A percentile compares a stretch with the other conserved stretches of the same genome.
Conservation (phyloP, 257 asterid genomes). For the Przewalskia tangutica region DNA sequence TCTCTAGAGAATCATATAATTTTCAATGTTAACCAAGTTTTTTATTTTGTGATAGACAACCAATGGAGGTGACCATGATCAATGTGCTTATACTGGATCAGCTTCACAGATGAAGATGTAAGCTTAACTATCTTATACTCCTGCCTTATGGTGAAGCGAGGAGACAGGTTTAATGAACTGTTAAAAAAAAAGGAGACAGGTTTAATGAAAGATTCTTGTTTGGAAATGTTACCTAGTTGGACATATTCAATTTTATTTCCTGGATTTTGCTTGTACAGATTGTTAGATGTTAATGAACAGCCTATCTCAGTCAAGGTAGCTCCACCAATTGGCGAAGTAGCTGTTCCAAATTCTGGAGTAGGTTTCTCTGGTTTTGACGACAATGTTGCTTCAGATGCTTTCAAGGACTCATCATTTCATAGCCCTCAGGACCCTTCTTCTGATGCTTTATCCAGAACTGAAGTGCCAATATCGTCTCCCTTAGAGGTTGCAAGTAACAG, state of each 20-base stretch:
- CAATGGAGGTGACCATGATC: slow-evolving; percentile 9
- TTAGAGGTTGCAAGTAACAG: slow-evolving; percentile 10
- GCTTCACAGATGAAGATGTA: slow-evolving; percentile 26
- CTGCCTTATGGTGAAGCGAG: not conserved
- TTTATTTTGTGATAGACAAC: slow-evolving; percentile 25
- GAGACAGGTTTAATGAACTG: not conserved
- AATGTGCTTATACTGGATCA: slow-evolving; percentile 20
- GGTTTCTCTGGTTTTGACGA: slow-evolving; percentile 16
- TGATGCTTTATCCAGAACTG: not conserved
- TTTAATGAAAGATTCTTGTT: not conserved
- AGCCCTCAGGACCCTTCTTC: slow-evolving; percentile 8
- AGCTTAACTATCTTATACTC: not conserved
- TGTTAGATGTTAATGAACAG: not conserved
- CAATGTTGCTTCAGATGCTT: slow-evolving; percentile 13
- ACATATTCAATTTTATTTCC: not conserved
- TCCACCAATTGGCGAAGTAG: slow-evolving; percentile 6
- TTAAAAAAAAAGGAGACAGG: not conserved
- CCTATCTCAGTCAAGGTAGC: slow-evolving; percentile 9
- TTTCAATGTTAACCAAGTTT: slow-evolving; percentile 11
- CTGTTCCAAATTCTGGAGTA: slow-evolving; percentile 16
- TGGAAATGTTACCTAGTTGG: not conserved
- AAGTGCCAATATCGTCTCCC: not conserved
- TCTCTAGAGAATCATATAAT: not conserved
- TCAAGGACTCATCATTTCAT: slow-evolving; percentile 5
- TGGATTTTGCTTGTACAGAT: not conserved